A percentile compares a stretch with the other conserved stretches of the same genome.
These are phyloP conservation scores for Suillus lakei DNA, from an alignment of 768 basidiomycete genomes.

Conservation along the genomic window DNA sequence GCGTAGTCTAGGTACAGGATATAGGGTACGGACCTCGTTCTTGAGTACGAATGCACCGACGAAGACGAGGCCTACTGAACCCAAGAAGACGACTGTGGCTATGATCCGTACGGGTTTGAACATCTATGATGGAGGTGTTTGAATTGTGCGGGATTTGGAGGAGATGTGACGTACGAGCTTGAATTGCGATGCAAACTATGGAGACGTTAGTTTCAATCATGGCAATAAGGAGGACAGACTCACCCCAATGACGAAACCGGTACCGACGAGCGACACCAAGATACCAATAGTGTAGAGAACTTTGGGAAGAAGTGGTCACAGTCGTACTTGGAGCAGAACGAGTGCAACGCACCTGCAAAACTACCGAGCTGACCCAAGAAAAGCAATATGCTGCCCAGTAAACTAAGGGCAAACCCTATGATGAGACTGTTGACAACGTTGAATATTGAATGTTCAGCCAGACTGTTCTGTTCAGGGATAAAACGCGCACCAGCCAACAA, in stretches of 20 bases:
- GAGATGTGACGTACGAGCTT: conserved; percentile 61
- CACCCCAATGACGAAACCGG: conserved; percentile 91
- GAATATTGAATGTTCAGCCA: not conserved
- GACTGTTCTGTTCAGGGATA: too few relatives aligned
- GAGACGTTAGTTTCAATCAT: conserved; percentile 1
- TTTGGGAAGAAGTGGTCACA: conserved; percentile 33
- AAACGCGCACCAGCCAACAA: conserved; percentile 71
- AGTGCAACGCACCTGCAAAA: conserved; percentile 70
- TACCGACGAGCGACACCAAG: conserved; percentile 81
- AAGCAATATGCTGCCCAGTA: conserved; percentile 79
- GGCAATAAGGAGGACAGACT: conserved; percentile 34
- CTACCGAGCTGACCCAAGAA: conserved; percentile 69
- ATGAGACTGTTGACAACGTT: conserved; percentile 57
- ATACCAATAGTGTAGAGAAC: conserved; percentile 86
- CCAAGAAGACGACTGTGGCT: conserved; percentile 80
- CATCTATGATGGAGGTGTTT: conserved; percentile 58
- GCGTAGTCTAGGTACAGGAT: not conserved
- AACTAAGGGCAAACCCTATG: conserved; percentile 77
- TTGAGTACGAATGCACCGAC: conserved; percentile 81
- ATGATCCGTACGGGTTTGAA: conserved; percentile 91
- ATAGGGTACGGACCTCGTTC: conserved; percentile 57
- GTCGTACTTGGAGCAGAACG: not conserved
- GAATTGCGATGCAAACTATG: conserved; percentile 76
- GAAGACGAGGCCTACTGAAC: conserved; percentile 81
- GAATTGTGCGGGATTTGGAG: not conserved